phyloP scores from a whole-genome alignment of 805 yeast genomes.

The Lipomyces yamadae region DNA sequence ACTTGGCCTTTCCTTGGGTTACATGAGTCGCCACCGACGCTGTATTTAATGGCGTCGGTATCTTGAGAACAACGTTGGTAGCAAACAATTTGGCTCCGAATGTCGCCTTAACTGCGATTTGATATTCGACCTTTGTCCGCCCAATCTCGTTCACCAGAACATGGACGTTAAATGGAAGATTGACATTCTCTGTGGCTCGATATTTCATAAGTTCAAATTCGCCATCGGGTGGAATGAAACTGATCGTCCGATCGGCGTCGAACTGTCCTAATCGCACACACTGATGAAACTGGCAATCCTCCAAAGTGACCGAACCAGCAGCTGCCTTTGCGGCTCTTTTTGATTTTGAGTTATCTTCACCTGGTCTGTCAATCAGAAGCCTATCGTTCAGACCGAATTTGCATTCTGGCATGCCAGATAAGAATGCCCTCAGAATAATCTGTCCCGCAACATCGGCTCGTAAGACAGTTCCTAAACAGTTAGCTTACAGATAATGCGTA shows the following conservation, averaged over 20 bases:
- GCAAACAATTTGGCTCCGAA: slow-evolving; percentile 62
- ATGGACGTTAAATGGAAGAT: slow-evolving; percentile 70
- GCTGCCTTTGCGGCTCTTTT: slow-evolving; percentile 49
- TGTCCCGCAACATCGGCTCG: slow-evolving; percentile 78
- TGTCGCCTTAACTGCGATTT: slow-evolving; percentile 64
- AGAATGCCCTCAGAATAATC: slow-evolving; percentile 68
- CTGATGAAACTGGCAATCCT: slow-evolving; percentile 81
- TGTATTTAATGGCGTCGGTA: slow-evolving; percentile 72
- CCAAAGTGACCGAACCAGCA: slow-evolving; percentile 60
- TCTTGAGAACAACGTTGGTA: slow-evolving; percentile 62
- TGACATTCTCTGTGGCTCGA: slow-evolving; percentile 60
- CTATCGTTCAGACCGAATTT: slow-evolving; percentile 75
- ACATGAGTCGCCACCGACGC: slow-evolving; percentile 53
- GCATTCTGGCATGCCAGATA: slow-evolving; percentile 84
- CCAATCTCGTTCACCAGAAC: slow-evolving; percentile 59
- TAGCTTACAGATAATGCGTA: neutral
- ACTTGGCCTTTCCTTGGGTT: slow-evolving; percentile 70
- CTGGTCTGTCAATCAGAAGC: slow-evolving; percentile 42
- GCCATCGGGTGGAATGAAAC: slow-evolving; percentile 84
- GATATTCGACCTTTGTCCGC: slow-evolving; percentile 55
- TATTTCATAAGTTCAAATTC: slow-evolving; percentile 77
- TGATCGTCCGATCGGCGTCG: slow-evolving; percentile 65
- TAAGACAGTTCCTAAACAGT: slow-evolving; percentile 52
- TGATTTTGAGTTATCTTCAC: slow-evolving; percentile 35
- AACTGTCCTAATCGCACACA: slow-evolving; percentile 73